Base-by-base conservation (phyloP, 805 yeast genomes). In the Yarrowia divulgata region DNA sequence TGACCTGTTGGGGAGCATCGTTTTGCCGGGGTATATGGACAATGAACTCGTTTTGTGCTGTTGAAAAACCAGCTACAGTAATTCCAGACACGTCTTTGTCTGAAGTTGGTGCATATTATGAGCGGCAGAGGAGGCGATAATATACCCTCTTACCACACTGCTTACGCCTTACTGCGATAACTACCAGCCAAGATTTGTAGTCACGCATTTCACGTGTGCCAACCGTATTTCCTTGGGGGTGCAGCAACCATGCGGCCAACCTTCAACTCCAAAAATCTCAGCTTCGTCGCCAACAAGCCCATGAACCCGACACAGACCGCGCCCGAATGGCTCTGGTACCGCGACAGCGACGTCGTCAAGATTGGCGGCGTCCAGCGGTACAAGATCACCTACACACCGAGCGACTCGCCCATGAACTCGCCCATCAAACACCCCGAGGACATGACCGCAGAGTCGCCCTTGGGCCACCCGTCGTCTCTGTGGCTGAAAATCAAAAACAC, bases 341-440 rank as follows among this genome's bases (percentile, higher is more conserved):
- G 75, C 40, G 70, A 72, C 50, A 74, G 73, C 43, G 70, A 72
- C 35, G 72, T 84, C 8, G 82, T 87, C 34, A 83, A 85, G 71
- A 84, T 88, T 7, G 93, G 93, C 4, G 89, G 87, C 71, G 76
- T 87, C 7, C 82, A 83, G 71, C 79, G 93, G 32, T 89, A 85
- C 76, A 77, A 79, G 2, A 79, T 89, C 40, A 80, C 82, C n/a
- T 87, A 85, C 71, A 77, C 81, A 3, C 89, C 89, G 45, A 46
- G 46, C 34, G 2, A 29, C 71, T 7, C 54, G 60, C 46, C 60
- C 48, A 19, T 63, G 48, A 23, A 40, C 62, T 34, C 42, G 29
- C 43, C 43, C 49, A 60, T 68, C 70, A 52, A 43, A 64, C 12
- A 46, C 16, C 37, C 50, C 50, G 35, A 35, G 14, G 55, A 35